Percentiles rank a stretch among this genome's conserved stretches.
phyloP scores from a whole-genome alignment of 2,329 filamentous ascomycete species.

The Berkeleyomyces rouxiae region DNA sequence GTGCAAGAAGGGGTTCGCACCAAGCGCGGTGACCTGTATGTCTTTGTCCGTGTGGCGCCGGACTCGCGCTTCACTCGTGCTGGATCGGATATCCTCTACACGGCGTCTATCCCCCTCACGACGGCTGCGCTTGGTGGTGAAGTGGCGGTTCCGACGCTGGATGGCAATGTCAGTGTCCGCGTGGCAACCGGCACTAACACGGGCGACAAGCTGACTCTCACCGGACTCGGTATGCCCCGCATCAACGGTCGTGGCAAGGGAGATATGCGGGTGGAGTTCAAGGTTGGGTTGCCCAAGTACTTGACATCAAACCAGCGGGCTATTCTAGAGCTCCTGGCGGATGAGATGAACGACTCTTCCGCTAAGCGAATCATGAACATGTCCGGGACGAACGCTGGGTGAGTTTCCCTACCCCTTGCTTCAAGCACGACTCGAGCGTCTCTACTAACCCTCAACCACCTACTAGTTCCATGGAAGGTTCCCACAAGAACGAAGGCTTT shows the following conservation, averaged over 20 bases:
- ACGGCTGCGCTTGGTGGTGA: slow-evolving; percentile 87
- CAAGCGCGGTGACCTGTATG: slow-evolving; percentile 76
- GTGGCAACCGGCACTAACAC: slow-evolving; percentile 82
- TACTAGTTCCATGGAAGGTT: slow-evolving; percentile 14
- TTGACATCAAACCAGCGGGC: slow-evolving; percentile 80
- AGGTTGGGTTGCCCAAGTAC: slow-evolving; percentile 89
- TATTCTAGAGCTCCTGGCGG: slow-evolving; percentile 85
- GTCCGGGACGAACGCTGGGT: slow-evolving; percentile 24
- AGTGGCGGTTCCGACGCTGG: slow-evolving; percentile 74
- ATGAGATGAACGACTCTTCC: slow-evolving; percentile 86
- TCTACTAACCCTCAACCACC: not conserved
- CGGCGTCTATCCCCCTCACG: slow-evolving; percentile 76
- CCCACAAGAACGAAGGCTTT: slow-evolving; percentile 73
- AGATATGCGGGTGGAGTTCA: slow-evolving; percentile 87
- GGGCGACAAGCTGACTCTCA: slow-evolving; percentile 76
- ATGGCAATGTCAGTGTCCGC: slow-evolving; percentile 79
- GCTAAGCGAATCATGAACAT: slow-evolving; percentile 89
- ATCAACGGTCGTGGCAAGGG: slow-evolving; percentile 54
- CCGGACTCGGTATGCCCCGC: slow-evolving; percentile 88
- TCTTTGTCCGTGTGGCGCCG: slow-evolving; percentile 74
- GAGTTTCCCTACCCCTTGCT: slow-evolving; percentile 20
- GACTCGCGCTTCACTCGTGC: slow-evolving; percentile 79
- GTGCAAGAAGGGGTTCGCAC: slow-evolving; percentile 40
- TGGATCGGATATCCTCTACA: slow-evolving; percentile 85
- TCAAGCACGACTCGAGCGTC: not conserved